phyloP scores from a whole-genome alignment of 2,329 filamentous ascomycete species.

The Apiospora sp. region DNA sequence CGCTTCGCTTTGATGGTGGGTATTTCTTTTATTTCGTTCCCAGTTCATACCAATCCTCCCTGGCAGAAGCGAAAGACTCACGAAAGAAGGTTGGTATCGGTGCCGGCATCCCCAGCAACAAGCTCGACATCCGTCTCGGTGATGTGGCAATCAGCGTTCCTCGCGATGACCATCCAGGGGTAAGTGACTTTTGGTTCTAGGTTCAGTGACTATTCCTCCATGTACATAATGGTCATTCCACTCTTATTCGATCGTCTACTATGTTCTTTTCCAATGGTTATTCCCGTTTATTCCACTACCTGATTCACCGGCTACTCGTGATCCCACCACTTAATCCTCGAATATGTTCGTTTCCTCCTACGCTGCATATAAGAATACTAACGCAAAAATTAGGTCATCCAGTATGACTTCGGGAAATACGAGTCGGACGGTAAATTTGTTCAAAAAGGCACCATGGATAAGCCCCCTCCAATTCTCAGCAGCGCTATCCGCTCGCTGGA shows the following conservation, averaged over 20 bases:
- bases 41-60: no score
- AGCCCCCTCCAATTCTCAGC: neutral
- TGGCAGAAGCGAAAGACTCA: no score
- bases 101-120: neutral
- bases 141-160: constrained; percentile 41
- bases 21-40: no score
- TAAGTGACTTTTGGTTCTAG: neutral
- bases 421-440: neutral
- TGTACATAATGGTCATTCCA: no score
- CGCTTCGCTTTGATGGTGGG: constrained; percentile 14
- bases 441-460: neutral
- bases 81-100: constrained; percentile 19
- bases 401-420: neutral
- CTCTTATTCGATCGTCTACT: no score
- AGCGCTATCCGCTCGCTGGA: neutral
- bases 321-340: no score
- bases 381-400: neutral
- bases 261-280: no score
- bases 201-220: no score
- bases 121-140: constrained; percentile 42
- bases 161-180: neutral
- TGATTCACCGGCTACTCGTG: no score
- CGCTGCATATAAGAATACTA: no score
- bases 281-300: no score
- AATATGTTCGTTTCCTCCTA: no score